Evolutionary conservation across 2,329 filamentous ascomycete species (phyloP), one percentile per base, ranked within the genome.

Genomic region (Sclerotinia trifoliorum): DNA sequence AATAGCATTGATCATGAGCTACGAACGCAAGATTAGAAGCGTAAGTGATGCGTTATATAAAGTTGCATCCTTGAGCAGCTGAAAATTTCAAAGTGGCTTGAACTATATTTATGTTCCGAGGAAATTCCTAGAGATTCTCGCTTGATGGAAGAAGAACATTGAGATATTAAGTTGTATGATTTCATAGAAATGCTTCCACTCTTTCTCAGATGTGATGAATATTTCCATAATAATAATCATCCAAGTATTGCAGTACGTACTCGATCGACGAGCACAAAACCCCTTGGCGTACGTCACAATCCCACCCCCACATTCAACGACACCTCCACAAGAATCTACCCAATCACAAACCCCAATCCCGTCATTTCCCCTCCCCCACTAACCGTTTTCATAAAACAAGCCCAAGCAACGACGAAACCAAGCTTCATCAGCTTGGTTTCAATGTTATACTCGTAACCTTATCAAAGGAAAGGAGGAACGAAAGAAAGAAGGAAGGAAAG

Each of bases 211-310:
- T 42, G 24, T 52, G 32, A 39, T 3, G 39, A 39, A 39, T 5
- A 4, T 39, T 39, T 39, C 39, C 35, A 39, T 6, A 11, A 6
- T 39, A 39, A 11, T 39, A 39, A 39, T 39, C 35, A 10, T 39
- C 10, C 29, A n/a, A n/a, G n/a, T n/a, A n/a, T n/a, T n/a, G n/a
- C n/a, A n/a, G n/a, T n/a, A n/a, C n/a, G n/a, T n/a, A n/a, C n/a
- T n/a, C n/a, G n/a, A n/a, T n/a, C n/a, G n/a, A n/a, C n/a, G n/a
- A n/a, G n/a, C 5, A 2, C 13, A 17, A 19, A 29, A 10, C 32
- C 19, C 29, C 58, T 61, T 61, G 58, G 58, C 44, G 5, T 61
- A 11, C 58, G 58, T 49, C 58, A 61, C 24, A 10, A 15, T 24
- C 3, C 8, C 11, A 35, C 44, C 58, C 21, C 44, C 44, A 61